phyloP scores from a whole-genome alignment of 1,284 basidiomycete species.

The Tetrapyrgos nigripes region DNA sequence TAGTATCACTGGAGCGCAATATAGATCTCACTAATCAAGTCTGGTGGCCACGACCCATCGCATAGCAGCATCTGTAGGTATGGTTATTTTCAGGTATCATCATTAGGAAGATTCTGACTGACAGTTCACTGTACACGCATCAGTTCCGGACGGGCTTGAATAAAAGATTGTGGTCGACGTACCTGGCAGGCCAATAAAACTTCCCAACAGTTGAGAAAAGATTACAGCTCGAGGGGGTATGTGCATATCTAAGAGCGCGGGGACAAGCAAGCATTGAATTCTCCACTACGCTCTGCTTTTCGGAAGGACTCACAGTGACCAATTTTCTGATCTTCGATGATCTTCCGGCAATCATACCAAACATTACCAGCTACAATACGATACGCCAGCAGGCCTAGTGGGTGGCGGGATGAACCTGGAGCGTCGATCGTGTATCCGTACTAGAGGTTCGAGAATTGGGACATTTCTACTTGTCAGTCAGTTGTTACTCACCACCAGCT shows the following conservation, averaged over 20 bases:
- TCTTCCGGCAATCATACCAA: not conserved
- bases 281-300: not conserved
- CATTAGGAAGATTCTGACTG: not conserved
- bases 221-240: not conserved
- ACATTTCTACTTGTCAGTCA: not conserved
- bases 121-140: not conserved
- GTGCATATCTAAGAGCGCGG: not conserved
- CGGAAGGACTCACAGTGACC: not conserved
- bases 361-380: slow-evolving; percentile 3
- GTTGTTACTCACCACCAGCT: not conserved
- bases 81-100: not conserved
- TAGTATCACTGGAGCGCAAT: not conserved
- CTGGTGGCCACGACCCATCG: not conserved
- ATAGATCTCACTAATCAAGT: not conserved
- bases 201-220: not conserved
- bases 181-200: not conserved
- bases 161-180: not conserved
- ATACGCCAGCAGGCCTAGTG: not conserved
- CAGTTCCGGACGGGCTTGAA: not conserved
- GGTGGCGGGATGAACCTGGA: not conserved
- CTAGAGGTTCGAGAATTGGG: not conserved
- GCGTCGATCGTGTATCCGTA: not conserved
- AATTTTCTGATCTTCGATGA: not conserved
- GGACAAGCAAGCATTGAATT: not conserved
- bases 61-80: not conserved